These are phyloP conservation scores for Fusarium lateritium DNA, from an alignment of 2,329 filamentous ascomycete species.

Conservation along the genomic window DNA sequence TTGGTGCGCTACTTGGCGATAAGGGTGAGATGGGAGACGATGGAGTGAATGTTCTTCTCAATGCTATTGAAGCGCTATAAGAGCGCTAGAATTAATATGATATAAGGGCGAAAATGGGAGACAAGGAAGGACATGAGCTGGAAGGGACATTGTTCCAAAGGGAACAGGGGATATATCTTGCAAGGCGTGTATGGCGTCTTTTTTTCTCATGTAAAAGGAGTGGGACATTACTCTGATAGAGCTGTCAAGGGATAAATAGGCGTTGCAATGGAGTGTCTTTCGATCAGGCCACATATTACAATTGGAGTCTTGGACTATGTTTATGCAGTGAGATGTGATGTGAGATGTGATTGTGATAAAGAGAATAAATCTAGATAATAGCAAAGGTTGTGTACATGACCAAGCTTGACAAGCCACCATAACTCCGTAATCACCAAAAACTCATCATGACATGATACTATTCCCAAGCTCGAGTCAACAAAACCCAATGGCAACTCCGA, in stretches of 20 bases:
- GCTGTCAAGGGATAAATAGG: constrained; percentile 37
- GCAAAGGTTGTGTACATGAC: neutral
- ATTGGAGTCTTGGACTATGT: neutral
- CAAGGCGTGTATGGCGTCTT: constrained; percentile 32
- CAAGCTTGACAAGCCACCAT: neutral
- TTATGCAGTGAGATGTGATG: neutral
- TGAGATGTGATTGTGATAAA: neutral
- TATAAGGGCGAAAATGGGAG: neutral
- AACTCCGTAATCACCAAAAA: neutral
- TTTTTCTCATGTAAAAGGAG: constrained; percentile 30
- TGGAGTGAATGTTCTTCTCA: constrained; percentile 72
- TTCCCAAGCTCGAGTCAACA: neutral
- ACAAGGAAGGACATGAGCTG: constrained; percentile 5
- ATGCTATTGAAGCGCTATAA: constrained; percentile 72
- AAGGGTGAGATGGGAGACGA: constrained; percentile 63
- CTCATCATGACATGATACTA: neutral
- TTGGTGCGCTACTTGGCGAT: constrained; percentile 81
- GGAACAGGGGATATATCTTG: constrained; percentile 21
- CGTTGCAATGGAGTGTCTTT: constrained; percentile 28
- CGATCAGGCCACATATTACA: constrained; percentile 1
- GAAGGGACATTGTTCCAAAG: constrained; percentile 3
- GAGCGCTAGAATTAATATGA: constrained; percentile 8
- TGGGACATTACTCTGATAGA: constrained; percentile 30
- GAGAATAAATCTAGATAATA: constrained; percentile 5
- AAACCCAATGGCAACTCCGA: neutral